phyloP scores from a whole-genome alignment of 164 flowering plant genomes.

The Platanus orientalis region DNA sequence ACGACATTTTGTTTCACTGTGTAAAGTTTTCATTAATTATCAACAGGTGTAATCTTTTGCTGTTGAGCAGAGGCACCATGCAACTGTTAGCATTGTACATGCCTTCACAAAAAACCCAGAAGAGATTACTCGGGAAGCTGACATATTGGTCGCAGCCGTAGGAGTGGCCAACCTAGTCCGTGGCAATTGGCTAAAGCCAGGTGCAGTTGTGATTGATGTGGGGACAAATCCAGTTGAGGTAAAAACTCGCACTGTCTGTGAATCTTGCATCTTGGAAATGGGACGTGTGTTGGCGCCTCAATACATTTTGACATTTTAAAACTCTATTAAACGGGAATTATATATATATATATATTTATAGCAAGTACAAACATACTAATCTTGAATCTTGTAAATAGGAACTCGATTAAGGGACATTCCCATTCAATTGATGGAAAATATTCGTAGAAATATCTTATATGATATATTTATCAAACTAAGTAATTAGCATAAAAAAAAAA shows the following conservation, averaged over 20 bases:
- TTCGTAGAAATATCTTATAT: too few species aligned
- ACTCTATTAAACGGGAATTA: too few species aligned
- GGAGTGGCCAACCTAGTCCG: conserved; percentile 78
- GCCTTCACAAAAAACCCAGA: conserved; percentile 64
- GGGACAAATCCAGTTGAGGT: conserved; percentile 80
- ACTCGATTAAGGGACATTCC: background rate
- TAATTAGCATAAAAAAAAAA: too few species aligned
- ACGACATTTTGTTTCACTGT: background rate
- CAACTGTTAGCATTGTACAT: conserved; percentile 70
- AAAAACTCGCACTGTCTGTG: background rate
- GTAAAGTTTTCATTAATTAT: background rate
- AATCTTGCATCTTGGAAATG: too few species aligned
- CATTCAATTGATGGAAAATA: background rate
- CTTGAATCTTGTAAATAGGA: too few species aligned
- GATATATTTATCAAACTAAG: too few species aligned
- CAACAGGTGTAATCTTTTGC: conserved; percentile 9
- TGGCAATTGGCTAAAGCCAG: conserved; percentile 85
- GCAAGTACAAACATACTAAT: too few species aligned
- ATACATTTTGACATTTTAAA: too few species aligned
- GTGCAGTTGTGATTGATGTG: conserved; percentile 86
- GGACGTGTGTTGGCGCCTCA: too few species aligned
- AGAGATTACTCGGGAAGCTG: conserved; percentile 65
- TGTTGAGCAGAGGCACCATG: conserved; percentile 69
- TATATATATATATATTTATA: too few species aligned
- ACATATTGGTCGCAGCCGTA: conserved; percentile 73